Percentiles rank a stretch among this genome's conserved stretches.
phyloP scores from a whole-genome alignment of 208 protist genomes.

The Wallacemonas rigidus region DNA sequence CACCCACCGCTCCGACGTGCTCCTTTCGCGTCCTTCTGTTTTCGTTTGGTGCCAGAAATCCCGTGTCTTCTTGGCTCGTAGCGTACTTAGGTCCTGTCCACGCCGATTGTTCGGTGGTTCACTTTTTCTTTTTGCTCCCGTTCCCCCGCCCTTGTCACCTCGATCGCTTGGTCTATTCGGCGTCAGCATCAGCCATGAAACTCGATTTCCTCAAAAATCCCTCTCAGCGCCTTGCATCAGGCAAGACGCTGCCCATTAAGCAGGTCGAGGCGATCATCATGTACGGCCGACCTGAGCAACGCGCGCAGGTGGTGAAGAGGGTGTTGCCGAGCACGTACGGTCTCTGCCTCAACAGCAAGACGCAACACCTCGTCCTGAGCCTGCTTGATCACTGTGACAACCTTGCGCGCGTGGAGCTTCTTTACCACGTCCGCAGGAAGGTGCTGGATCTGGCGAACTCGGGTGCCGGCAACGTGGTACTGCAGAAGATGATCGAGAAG shows the following conservation, averaged over 20 bases:
- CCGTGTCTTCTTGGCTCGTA: no score
- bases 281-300: slow-evolving; percentile 84
- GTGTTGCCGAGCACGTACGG: slow-evolving; percentile 71
- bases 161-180: no score
- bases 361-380: slow-evolving; percentile 77
- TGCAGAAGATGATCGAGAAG: slow-evolving; percentile 82
- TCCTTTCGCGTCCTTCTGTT: no score
- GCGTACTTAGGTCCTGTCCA: no score
- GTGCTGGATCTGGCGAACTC: slow-evolving; percentile 68
- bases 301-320: slow-evolving; percentile 81
- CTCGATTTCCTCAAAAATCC: slow-evolving; percentile 89
- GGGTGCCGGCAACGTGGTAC: slow-evolving; percentile 76
- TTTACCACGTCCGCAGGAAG: slow-evolving; percentile 84
- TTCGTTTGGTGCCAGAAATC: no score
- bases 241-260: slow-evolving; percentile 76
- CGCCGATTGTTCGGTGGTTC: background rate
- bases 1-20: no score
- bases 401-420: slow-evolving; percentile 72
- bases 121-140: background rate
- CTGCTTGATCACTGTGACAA: slow-evolving; percentile 80
- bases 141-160: slow-evolving; percentile 29
- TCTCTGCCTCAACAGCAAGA: slow-evolving; percentile 74
- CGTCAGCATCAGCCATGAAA: slow-evolving; percentile 39
- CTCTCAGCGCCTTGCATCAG: slow-evolving; percentile 79
- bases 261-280: slow-evolving; percentile 89